These are phyloP conservation scores for Penicillium sp. DNA, from an alignment of 2,329 filamentous ascomycete genomes.

Conservation along the genomic window DNA sequence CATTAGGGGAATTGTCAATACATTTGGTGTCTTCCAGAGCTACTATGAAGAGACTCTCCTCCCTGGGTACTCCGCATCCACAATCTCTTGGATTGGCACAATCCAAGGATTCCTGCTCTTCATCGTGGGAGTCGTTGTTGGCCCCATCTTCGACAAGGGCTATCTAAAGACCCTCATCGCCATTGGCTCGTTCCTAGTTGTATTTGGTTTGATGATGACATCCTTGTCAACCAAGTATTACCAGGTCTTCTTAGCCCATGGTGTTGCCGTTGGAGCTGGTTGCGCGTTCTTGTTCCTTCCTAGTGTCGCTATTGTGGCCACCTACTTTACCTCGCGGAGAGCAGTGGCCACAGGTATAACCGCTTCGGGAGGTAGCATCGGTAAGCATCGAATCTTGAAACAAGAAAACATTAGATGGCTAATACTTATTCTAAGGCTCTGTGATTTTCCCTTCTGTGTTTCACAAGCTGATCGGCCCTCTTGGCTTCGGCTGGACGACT, in stretches of 20 bases:
- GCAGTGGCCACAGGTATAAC: slow-evolving; percentile 32
- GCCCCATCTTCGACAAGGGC: slow-evolving; percentile 51
- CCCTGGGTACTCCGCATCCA: slow-evolving; percentile 20
- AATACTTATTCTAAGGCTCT: slow-evolving; percentile 29
- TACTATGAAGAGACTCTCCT: slow-evolving; percentile 40
- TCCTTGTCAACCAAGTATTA: slow-evolving; percentile 49
- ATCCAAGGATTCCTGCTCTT: slow-evolving; percentile 50
- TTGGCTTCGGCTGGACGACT: slow-evolving; percentile 53
- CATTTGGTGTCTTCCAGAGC: slow-evolving; percentile 48
- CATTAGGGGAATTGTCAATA: slow-evolving; percentile 39
- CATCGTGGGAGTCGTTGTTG: slow-evolving; percentile 43
- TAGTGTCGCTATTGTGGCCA: slow-evolving; percentile 28
- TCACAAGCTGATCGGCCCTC: slow-evolving; percentile 39
- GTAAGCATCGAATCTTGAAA: slow-evolving; percentile 9
- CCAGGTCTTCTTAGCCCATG: slow-evolving; percentile 39
- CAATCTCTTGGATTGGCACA: slow-evolving; percentile 50
- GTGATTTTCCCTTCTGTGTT: slow-evolving; percentile 51
- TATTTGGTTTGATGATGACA: slow-evolving; percentile 52
- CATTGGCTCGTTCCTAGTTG: slow-evolving; percentile 43
- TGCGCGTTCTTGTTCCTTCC: slow-evolving; percentile 32
- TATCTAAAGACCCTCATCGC: slow-evolving; percentile 44
- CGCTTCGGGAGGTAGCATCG: slow-evolving; percentile 30
- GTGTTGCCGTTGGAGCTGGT: slow-evolving; percentile 30
- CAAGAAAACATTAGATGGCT: background rate
- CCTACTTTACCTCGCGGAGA: slow-evolving; percentile 28